A percentile compares a stretch with the other conserved stretches of the same genome.
Conservation (phyloP, 2,329 filamentous ascomycete genomes). For the Aspergillus terreus region DNA sequence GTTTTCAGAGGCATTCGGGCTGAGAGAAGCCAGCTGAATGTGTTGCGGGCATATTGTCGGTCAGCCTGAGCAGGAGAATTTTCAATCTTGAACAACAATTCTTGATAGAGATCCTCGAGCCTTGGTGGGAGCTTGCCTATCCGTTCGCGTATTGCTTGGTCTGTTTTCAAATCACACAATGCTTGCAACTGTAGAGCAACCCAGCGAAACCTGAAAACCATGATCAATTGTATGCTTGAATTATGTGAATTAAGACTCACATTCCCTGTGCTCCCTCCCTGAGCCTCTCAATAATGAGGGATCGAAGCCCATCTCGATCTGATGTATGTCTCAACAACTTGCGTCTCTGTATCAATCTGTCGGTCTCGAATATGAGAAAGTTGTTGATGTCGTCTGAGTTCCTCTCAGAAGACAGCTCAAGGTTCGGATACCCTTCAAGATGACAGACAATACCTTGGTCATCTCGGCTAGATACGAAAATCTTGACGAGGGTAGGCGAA, state of each 20-base stretch:
- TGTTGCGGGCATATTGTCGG: no score
- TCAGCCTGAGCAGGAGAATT: no score
- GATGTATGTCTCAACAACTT: neutral
- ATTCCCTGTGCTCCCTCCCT: neutral
- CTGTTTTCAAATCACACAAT: neutral
- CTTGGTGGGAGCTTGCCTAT: neutral
- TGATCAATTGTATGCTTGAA: no score
- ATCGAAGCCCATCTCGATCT: neutral
- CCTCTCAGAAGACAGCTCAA: neutral
- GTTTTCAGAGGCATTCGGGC: no score
- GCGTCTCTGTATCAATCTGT: neutral
- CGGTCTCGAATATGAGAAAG: neutral
- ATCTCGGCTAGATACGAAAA: neutral
- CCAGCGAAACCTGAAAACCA: neutral
- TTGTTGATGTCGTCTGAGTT: neutral
- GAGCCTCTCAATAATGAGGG: neutral
- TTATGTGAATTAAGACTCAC: neutral
- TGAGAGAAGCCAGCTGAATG: no score
- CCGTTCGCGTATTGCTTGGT: neutral
- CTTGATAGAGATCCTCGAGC: no score
- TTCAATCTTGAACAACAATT: no score
- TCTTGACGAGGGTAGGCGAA: neutral
- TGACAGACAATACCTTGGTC: neutral
- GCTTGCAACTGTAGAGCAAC: neutral
- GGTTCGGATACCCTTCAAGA: neutral